A percentile compares a stretch with the other conserved stretches of the same genome.
phyloP scores from a whole-genome alignment of 768 basidiomycete species.

The Grammothele lineata region DNA sequence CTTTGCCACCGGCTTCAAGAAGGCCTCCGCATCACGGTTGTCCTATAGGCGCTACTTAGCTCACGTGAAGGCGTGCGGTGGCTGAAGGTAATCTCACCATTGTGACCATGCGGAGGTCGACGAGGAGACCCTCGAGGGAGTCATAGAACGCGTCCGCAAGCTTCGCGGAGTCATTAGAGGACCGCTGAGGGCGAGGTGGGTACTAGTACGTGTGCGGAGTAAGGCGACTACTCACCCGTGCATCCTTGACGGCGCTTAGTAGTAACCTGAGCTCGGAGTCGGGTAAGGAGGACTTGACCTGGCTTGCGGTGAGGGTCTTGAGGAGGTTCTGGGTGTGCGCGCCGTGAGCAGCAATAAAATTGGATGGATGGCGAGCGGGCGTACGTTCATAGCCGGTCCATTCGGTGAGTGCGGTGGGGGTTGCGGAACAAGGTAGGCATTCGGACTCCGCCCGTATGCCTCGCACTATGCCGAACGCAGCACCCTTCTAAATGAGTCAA shows the following conservation, averaged over 20 bases:
- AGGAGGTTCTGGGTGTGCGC: constrained; percentile 69
- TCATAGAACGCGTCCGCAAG: constrained; percentile 90
- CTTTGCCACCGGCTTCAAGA: constrained; percentile 89
- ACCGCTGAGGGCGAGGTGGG: constrained; percentile 29
- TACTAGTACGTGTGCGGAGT: constrained; percentile 5
- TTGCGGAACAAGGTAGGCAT: constrained; percentile 24
- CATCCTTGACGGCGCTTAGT: constrained; percentile 81
- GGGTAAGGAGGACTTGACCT: constrained; percentile 53
- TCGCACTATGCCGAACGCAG: constrained; percentile 14
- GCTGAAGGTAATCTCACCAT: constrained; percentile 42
- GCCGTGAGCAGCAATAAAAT: constrained; percentile 5
- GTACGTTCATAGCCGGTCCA: constrained; percentile 37
- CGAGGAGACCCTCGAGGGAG: constrained; percentile 82
- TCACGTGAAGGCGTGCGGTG: constrained; percentile 28
- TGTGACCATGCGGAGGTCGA: constrained; percentile 77
- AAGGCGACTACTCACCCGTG: constrained; percentile 59
- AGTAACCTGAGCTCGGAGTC: constrained; percentile 78
- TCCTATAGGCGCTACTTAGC: constrained; percentile 40
- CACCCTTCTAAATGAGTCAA: no score
- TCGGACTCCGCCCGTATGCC: constrained; percentile 23
- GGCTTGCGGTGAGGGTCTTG: constrained; percentile 77
- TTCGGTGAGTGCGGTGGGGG: constrained; percentile 24
- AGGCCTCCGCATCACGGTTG: constrained; percentile 89
- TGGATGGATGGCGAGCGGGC: constrained; percentile 27
- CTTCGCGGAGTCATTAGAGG: constrained; percentile 63